Evolutionary conservation across 257 asterid genomes (phyloP), one percentile per base, ranked within the genome.

Genomic region (Gardenia jasminoides): DNA sequence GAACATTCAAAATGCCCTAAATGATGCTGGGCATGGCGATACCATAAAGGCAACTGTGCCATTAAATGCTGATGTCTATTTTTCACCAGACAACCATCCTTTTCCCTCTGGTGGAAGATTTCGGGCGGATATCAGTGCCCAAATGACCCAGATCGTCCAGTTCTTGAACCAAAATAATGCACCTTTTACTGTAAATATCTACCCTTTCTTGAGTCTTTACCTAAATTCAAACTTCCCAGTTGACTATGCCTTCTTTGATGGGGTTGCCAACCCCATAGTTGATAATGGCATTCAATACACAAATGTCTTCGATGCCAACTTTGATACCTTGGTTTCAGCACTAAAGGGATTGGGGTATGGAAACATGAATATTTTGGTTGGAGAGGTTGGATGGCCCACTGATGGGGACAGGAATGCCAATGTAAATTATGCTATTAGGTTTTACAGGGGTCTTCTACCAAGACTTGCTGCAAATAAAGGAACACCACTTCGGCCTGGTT

Each of bases 301-400:
- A 28, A 87, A 87, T 64, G 90, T 87, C 10, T 87, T 87, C 22
- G 90, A 87, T 56, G 90, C 90, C 80, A 87, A 87, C 79, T 82
- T 84, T 62, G 90, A 86, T 52, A 86, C 90, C 5, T 75, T 86
- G 75, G 80, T 78, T 78, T 86, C 90, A 30, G 77, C 90, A 47
- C 77, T 86, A 56, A 84, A 75, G 75, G 88, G 82, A 7, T 39
- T 72, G 50, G 90, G 88, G n/a, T 80, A 77, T 15, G 90, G 86
- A 3, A 52, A 82, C 78, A 72, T 84, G 80, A 24, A 69, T 26
- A 80, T 86, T 59, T 61, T 86, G 61, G 90, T 86, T 6, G 90
- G 90, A 70, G 90, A 86, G 76, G 86, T 84, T 58, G 90, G 90
- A 43, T 86, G 90, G 90, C 90, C 90, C 8, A 86, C 90, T 0